phyloP scores from a whole-genome alignment of 441 rosid genomes.

The Corymbia citriodora region DNA sequence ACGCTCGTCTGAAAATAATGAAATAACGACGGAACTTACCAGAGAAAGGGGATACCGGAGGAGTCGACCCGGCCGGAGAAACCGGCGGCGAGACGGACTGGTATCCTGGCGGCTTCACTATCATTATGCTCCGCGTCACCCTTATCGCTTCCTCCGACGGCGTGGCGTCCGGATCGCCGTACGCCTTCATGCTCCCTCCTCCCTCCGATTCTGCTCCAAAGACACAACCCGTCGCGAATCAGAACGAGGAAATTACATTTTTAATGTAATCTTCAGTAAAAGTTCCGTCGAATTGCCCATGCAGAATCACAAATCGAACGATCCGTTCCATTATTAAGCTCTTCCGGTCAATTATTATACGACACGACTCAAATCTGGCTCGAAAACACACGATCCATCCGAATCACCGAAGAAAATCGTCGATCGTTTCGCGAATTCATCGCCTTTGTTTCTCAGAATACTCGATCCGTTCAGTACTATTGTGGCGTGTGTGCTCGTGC shows the following conservation, averaged over 20 bases:
- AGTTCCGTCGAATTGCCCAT: not conserved
- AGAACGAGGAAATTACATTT: not conserved
- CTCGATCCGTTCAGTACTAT: not conserved
- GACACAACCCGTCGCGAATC: not conserved
- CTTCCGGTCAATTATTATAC: not conserved
- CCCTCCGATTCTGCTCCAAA: constrained; percentile 38
- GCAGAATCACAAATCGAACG: not conserved
- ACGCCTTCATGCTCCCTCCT: constrained; percentile 41
- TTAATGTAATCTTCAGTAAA: not conserved
- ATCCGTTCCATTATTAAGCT: not conserved
- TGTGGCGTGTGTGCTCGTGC: not conserved
- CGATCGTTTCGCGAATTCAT: not conserved
- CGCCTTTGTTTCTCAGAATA: not conserved
- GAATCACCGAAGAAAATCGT: not conserved
- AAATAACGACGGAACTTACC: not conserved
- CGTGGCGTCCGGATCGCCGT: constrained; percentile 25
- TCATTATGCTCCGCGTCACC: constrained; percentile 84
- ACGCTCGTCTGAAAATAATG: not conserved
- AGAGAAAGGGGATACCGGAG: constrained; percentile 81
- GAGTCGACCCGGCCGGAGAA: constrained; percentile 79
- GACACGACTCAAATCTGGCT: not conserved
- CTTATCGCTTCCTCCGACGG: constrained; percentile 32
- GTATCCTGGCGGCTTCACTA: constrained; percentile 73
- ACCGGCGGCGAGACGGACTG: constrained; percentile 66
- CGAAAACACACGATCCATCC: not conserved